Evolutionary conservation across 2,329 filamentous ascomycete genomes (phyloP), one percentile per base, ranked within the genome.

Genomic region (Westerdykella sp.): DNA sequence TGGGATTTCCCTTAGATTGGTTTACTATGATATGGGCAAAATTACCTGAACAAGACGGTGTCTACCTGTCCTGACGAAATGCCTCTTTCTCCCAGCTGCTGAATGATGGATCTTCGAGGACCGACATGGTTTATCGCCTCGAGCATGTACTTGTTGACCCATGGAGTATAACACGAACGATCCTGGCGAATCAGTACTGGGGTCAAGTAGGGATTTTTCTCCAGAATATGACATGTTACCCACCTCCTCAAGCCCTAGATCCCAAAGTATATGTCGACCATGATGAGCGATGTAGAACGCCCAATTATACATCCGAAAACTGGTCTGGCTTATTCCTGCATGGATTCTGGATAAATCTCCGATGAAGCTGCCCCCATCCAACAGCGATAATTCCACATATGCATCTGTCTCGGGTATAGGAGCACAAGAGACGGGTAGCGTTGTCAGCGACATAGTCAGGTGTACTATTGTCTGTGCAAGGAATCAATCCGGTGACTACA

Each of bases 291-390:
- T 53, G 42, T 59, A 53, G 34, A 65, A 65, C 1, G 60, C 60
- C 60, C 61, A 65, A 38, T 65, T 59, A 41, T 65, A 65, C 60
- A 63, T 63, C 25, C 61, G 57, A 49, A 59, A 63, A 13, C 48
- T 57, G 15, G 50, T 54, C 30, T 47, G 55, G 23, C 35, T 41
- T 14, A 54, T 53, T 9, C 54, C 57, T n/a, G 56, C 55, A 51
- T 65, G 61, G 37, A 65, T 40, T 31, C 53, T 56, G 31, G 47
- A 45, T 14, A 54, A 21, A 15, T 63, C 58, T 4, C 48, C 61
- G 5, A 62, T 48, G 37, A 65, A 63, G 32, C 61, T 65, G 6
- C 61, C 61, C 7, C 61, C 61, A 53, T 65, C 61, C 18, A 65
- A 51, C 6, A 65, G 44, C 2, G 52, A 54, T 6, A 65, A 42